Evolutionary conservation across 345 rosid genomes (phyloP).

Genomic region (Hirschfeldia incana): DNA sequence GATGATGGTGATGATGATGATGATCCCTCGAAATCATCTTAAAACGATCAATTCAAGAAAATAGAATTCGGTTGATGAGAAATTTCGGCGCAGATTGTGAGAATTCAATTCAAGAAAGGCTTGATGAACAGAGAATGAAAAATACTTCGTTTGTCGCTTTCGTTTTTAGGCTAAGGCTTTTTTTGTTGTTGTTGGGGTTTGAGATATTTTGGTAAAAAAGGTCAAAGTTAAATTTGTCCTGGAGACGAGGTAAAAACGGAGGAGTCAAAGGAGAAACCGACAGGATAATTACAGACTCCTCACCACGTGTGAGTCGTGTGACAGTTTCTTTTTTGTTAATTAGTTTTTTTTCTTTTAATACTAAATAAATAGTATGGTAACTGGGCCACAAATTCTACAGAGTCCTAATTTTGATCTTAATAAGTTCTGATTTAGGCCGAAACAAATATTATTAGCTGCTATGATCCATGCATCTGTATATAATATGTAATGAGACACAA

Average conservation of each 20-base stretch:
- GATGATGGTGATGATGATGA: conserved; percentile 39
- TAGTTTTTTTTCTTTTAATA: neutral
- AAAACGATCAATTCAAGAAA: conserved; percentile 5
- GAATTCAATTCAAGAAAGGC: neutral
- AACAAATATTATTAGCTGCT: neutral
- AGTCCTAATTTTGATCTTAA: neutral
- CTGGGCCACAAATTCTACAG: conserved; percentile 6
- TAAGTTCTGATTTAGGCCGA: neutral
- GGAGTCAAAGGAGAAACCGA: conserved; percentile 31
- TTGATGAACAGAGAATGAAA: neutral
- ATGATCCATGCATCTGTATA: neutral
- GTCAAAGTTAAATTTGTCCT: conserved; percentile 7
- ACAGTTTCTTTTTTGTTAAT: neutral
- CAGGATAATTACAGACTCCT: neutral
- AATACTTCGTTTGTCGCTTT: neutral
- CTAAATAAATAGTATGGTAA: neutral
- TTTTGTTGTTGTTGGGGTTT: neutral
- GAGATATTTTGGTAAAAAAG: conserved; percentile 20
- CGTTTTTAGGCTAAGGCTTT: conserved; percentile 16
- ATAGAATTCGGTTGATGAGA: neutral
- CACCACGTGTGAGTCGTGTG: conserved; percentile 37
- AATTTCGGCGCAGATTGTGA: neutral
- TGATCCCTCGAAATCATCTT: conserved; percentile 36
- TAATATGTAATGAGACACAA: neutral
- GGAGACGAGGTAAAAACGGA: conserved; percentile 33